Evolutionary conservation across 129 eudicot genomes (phyloP).

Genomic region (Pittosporum tobira): DNA sequence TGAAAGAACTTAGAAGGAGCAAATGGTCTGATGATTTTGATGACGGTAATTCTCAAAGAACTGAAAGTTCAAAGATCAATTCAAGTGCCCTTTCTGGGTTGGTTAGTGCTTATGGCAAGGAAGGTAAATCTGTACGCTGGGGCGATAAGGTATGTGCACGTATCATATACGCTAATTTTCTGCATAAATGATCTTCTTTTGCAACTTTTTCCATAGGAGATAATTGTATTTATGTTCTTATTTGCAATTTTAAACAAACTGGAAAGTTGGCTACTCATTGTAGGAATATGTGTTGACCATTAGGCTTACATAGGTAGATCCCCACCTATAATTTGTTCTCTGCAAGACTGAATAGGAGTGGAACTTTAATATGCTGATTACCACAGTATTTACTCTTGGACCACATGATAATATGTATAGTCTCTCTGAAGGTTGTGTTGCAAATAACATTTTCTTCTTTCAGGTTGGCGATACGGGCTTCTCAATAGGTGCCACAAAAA

Average conservation of each 20-base stretch:
- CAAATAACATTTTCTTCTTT: background rate
- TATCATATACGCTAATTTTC: background rate
- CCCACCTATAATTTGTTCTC: no score
- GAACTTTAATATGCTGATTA: background rate
- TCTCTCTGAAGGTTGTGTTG: background rate
- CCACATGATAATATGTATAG: background rate
- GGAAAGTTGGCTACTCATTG: background rate
- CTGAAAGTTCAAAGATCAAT: constrained; percentile 28
- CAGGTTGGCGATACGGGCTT: constrained; percentile 74
- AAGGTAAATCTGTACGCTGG: constrained; percentile 87
- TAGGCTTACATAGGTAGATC: no score
- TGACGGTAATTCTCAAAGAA: constrained; percentile 39
- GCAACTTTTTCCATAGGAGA: background rate
- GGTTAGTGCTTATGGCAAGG: constrained; percentile 55
- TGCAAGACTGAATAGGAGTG: no score
- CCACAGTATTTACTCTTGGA: background rate
- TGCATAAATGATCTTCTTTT: background rate
- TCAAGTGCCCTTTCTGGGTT: constrained; percentile 43
- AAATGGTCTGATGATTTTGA: constrained; percentile 89
- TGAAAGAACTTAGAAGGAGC: constrained; percentile 75
- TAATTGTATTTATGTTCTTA: background rate
- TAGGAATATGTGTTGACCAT: background rate
- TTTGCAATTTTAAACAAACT: background rate
- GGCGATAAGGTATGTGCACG: constrained; percentile 67
- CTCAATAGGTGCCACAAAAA: constrained; percentile 63